A percentile compares a stretch with the other conserved stretches of the same genome.
phyloP scores from a whole-genome alignment of 2,329 filamentous ascomycete species.

The Fusarium verrucosum region DNA sequence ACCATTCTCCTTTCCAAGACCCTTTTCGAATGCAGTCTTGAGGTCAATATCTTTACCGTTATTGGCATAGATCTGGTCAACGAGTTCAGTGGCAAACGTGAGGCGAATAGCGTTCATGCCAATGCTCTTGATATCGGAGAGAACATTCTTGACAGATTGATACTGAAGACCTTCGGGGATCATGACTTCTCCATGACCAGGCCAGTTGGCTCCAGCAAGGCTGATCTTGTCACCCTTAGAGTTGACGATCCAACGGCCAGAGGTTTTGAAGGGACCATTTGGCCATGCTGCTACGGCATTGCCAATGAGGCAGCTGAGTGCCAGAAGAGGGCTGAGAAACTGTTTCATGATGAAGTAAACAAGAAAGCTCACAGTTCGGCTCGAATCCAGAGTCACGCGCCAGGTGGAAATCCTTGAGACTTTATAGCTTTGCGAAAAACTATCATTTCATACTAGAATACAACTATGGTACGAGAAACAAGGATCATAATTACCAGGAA shows the following conservation, averaged over 20 bases:
- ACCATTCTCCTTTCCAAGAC: slow-evolving; percentile 64
- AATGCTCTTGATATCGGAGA: slow-evolving; percentile 64
- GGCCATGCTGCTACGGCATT: slow-evolving; percentile 32
- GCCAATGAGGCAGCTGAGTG: slow-evolving; percentile 7
- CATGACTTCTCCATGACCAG: slow-evolving; percentile 69
- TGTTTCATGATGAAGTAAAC: not conserved
- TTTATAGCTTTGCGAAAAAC: slow-evolving; percentile 1
- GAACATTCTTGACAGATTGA: slow-evolving; percentile 63
- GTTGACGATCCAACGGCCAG: slow-evolving; percentile 55
- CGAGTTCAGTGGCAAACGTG: slow-evolving; percentile 71
- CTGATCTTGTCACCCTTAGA: slow-evolving; percentile 51
- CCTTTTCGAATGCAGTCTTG: slow-evolving; percentile 54
- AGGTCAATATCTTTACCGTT: slow-evolving; percentile 58
- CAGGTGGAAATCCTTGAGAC: not conserved
- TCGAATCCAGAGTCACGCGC: rapidly evolving
- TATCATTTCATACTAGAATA: not conserved
- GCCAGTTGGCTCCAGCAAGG: slow-evolving; percentile 69
- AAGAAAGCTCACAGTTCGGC: not conserved
- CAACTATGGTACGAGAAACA: not conserved
- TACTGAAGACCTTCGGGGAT: slow-evolving; percentile 72
- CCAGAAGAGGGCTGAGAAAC: not conserved
- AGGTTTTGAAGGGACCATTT: slow-evolving; percentile 51
- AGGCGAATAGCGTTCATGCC: slow-evolving; percentile 71
- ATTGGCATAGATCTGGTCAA: slow-evolving; percentile 65
- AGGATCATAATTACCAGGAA: not conserved